Evolutionary conservation across 345 rosid species (phyloP).

Genomic region (Gossypium anomalum): DNA sequence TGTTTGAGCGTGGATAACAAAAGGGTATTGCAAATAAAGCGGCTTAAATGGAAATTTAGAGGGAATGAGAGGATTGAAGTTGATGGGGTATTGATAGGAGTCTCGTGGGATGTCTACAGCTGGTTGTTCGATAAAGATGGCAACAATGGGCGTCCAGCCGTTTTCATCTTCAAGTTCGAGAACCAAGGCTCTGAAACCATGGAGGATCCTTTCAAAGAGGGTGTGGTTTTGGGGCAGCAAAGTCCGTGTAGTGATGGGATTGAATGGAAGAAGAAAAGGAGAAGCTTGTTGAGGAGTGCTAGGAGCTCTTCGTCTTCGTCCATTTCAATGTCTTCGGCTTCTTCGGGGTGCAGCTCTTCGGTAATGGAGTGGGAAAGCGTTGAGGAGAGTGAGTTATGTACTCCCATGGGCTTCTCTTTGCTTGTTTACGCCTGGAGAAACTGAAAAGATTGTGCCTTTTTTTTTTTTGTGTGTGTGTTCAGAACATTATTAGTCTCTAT

Average conservation of each 20-base stretch:
- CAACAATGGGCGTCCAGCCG: conserved; percentile 43
- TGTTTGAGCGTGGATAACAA: conserved; percentile 51
- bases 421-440: conserved; percentile 87
- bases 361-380: conserved; percentile 91
- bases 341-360: conserved; percentile 76
- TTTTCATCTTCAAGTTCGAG: conserved; percentile 85
- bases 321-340: conserved; percentile 75
- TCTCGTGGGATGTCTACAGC: conserved; percentile 93
- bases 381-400: conserved; percentile 55
- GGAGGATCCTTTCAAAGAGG: conserved; percentile 20
- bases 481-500: conserved; percentile 7
- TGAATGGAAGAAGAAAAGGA: conserved; percentile 83
- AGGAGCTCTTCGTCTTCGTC: conserved; percentile 77
- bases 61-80: conserved; percentile 80
- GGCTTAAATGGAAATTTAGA: conserved; percentile 90
- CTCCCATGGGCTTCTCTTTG: conserved; percentile 67
- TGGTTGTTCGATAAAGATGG: conserved; percentile 61
- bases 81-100: conserved; percentile 61
- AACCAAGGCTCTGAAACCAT: conserved; percentile 27
- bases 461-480: not conserved
- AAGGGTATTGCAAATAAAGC: conserved; percentile 62
- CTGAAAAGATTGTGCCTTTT: conserved; percentile 27
- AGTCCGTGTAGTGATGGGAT: conserved; percentile 38
- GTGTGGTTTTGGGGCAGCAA: conserved; percentile 39
- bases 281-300: conserved; percentile 50